A percentile compares a stretch with the other conserved stretches of the same genome.
Conservation (phyloP, 306 rosid genomes). For the Prunus kanzakura region DNA sequence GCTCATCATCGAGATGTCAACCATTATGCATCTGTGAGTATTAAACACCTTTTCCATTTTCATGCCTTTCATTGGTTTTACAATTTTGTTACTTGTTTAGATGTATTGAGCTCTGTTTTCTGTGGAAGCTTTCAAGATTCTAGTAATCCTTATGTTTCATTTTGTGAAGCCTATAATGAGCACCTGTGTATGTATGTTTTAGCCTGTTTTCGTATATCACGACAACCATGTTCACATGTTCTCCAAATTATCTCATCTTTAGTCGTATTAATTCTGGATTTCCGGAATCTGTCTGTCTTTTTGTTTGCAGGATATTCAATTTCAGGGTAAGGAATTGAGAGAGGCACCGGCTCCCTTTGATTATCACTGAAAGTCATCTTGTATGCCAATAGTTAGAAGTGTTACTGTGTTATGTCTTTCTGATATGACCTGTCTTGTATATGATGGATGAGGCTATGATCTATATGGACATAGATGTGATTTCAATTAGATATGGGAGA, state of each 20-base stretch:
- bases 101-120: background rate
- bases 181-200: background rate
- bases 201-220: background rate
- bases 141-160: background rate
- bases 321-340: constrained; percentile 59
- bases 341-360: constrained; percentile 75
- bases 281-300: background rate
- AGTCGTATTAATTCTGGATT: background rate
- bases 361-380: constrained; percentile 40
- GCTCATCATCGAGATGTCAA: constrained; percentile 79
- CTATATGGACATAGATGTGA: background rate
- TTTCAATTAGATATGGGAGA: background rate
- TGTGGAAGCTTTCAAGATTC: background rate
- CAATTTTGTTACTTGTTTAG: background rate
- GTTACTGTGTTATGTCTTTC: background rate
- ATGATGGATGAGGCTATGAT: background rate
- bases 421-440: background rate
- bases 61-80: background rate
- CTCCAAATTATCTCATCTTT: background rate
- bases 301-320: constrained; percentile 64
- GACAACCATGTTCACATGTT: background rate
- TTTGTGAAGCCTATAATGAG: background rate
- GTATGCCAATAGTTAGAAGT: background rate
- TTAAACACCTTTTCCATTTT: constrained; percentile 4
- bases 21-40: constrained; percentile 76